Conservation (phyloP, 2,329 filamentous ascomycete genomes). For the Dothistroma pini region DNA sequence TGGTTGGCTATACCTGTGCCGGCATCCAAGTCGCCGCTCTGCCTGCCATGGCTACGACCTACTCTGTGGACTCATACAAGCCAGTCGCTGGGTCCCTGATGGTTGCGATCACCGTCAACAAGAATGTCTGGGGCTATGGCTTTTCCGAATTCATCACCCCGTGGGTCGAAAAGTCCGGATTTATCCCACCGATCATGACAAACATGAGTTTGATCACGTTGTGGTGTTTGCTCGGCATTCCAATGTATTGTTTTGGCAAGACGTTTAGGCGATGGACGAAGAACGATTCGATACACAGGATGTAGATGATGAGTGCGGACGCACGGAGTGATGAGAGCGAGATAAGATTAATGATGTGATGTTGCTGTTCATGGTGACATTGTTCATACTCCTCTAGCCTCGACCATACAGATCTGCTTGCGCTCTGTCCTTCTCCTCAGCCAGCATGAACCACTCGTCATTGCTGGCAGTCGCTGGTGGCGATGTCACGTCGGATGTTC, state of each 20-base stretch:
- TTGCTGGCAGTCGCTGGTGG: too few relatives aligned
- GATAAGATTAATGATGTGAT: too few relatives aligned
- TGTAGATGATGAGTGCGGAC: constrained; percentile 33
- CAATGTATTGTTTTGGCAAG: constrained; percentile 59
- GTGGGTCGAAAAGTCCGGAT: constrained; percentile 50
- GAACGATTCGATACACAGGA: constrained; percentile 53
- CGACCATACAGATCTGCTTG: constrained; percentile 2
- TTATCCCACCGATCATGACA: constrained; percentile 57
- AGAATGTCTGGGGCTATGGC: constrained; percentile 61
- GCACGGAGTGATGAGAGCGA: too few relatives aligned
- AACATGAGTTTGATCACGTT: constrained; percentile 54
- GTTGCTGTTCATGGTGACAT: too few relatives aligned
- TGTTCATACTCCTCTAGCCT: not conserved
- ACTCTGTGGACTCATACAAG: constrained; percentile 63
- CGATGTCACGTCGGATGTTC: too few relatives aligned
- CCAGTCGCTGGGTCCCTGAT: constrained; percentile 58
- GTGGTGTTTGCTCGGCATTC: constrained; percentile 53
- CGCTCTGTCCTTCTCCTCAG: too few relatives aligned
- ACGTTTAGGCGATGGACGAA: constrained; percentile 54
- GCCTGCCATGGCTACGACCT: constrained; percentile 56
- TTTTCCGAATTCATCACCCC: constrained; percentile 42
- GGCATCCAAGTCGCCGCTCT: constrained; percentile 59
- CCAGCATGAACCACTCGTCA: too few relatives aligned
- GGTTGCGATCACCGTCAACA: constrained; percentile 60
- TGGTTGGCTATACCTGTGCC: constrained; percentile 55